Conservation (phyloP, 495 filamentous ascomycete species). For the Pseudoneurospora amorphoporcata region DNA sequence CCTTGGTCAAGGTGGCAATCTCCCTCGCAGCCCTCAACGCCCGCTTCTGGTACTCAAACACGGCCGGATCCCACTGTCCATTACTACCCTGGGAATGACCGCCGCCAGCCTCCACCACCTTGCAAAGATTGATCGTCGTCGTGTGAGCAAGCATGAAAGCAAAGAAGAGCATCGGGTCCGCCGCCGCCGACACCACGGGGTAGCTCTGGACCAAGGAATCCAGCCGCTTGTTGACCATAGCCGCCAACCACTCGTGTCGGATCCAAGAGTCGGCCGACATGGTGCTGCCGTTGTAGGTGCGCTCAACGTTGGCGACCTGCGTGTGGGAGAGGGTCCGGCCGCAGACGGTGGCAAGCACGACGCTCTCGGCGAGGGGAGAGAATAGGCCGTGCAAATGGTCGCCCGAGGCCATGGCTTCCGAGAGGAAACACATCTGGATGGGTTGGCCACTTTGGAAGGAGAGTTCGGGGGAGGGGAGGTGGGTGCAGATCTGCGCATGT, state of each 20-base stretch:
- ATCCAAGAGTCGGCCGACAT: constrained; percentile 29
- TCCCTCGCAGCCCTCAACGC: constrained; percentile 28
- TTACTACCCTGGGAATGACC: constrained; percentile 1
- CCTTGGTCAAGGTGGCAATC: constrained; percentile 31
- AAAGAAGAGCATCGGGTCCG: constrained; percentile 38
- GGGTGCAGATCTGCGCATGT: constrained; percentile 26
- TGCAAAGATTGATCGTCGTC: constrained; percentile 31
- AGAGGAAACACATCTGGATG: constrained; percentile 30
- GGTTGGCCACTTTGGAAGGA: constrained; percentile 43
- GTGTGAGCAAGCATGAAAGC: constrained; percentile 36
- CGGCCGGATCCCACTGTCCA: constrained; percentile 1
- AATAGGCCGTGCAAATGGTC: constrained; percentile 17
- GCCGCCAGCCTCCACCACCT: constrained; percentile 18
- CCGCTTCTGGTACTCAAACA: constrained; percentile 24
- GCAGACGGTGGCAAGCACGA: constrained; percentile 37
- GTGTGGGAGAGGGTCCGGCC: constrained; percentile 37
- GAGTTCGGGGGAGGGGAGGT: constrained; percentile 38
- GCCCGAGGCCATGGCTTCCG: constrained; percentile 30
- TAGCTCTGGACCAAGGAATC: constrained; percentile 24
- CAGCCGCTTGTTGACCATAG: constrained; percentile 28
- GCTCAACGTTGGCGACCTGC: constrained; percentile 24
- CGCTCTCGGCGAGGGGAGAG: constrained; percentile 38
- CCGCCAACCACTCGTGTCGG: constrained; percentile 40
- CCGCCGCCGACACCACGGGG: constrained; percentile 23
- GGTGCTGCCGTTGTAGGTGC: constrained; percentile 4